phyloP scores from a whole-genome alignment of 1,284 basidiomycete genomes.

The Leccinum subspadiceum region DNA sequence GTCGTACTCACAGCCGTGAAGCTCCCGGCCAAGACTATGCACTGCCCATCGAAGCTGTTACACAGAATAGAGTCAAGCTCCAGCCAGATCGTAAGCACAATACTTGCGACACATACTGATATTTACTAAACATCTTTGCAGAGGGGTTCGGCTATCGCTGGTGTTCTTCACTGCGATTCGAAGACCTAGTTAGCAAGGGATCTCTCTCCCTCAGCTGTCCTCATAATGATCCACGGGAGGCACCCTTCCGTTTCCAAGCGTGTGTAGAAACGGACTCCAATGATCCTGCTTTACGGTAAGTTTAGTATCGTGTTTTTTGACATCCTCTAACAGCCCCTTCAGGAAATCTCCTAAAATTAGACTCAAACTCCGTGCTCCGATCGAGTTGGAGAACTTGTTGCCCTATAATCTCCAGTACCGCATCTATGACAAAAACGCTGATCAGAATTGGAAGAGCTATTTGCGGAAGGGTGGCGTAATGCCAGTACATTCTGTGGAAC shows the following conservation, averaged over 20 bases:
- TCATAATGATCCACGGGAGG: conserved; percentile 79
- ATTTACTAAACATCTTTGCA: conserved; percentile 32
- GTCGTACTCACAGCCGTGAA: conserved; percentile 26
- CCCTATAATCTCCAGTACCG: conserved; percentile 96
- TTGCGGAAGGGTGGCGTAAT: conserved; percentile 92
- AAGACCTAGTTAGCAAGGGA: conserved; percentile 81
- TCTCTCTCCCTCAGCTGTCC: conserved; percentile 85
- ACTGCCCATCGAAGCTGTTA: conserved; percentile 90
- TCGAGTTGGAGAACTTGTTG: conserved; percentile 95
- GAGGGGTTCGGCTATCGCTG: conserved; percentile 95
- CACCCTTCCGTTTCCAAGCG: conserved; percentile 94
- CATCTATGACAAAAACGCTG: conserved; percentile 94
- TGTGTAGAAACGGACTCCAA: conserved; percentile 81
- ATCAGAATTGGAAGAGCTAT: conserved; percentile 92
- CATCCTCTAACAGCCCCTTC: conserved; percentile 8
- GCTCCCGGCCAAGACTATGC: conserved; percentile 88
- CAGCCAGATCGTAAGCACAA: conserved; percentile 84
- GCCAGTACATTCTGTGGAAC: conserved; percentile 95
- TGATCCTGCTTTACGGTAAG: conserved; percentile 61
- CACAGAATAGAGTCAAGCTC: conserved; percentile 79
- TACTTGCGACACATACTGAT: conserved; percentile 3
- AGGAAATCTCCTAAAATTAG: conserved; percentile 86
- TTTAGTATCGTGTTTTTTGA: background rate
- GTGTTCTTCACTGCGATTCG: conserved; percentile 89
- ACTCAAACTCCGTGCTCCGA: conserved; percentile 88